Evolutionary conservation across 1,139 yeast genomes (phyloP), one percentile per base, ranked within the genome.

Genomic region (Hansenula lynferdii): DNA sequence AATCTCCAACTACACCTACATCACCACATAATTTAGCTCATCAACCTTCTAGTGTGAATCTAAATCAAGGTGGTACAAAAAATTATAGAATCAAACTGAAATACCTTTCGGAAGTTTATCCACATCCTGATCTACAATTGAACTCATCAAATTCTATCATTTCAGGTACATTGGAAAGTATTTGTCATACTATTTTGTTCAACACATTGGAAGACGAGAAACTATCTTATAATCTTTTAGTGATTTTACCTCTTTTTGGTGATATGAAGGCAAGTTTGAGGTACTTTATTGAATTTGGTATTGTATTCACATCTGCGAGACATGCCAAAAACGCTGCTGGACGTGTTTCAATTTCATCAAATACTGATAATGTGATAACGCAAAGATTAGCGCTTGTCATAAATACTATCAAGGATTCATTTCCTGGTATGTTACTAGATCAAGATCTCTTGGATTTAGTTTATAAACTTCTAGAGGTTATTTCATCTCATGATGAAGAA

Each of bases 121-220:
- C 82, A 3, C 96, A 87, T 56, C 96, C 96, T 2, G 80, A 78
- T 31, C 62, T 87, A 29, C 67, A 65, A 28, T 62, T 77, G 44
- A 86, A 82, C 53, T 62, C 65, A 27, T 29, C 50, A 4, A 52
- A 50, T 29, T 48, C 71, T 41, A 65, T 73, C 37, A 49, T 68
- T 10, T 66, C 69, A 21, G 84, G 84, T 14, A 57, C 86, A 1
- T 57, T 78, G 15, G 96, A 86, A 56, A 74, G 89, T 30, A 67
- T 87, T 31, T 73, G 89, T 43, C 96, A 87, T 58, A 76, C 85
- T 10, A 65, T 85, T 25, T 59, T 86, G 8, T 85, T 85, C 60
- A 69, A 65, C 47, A 64, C 65, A 27, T 42, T 56, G 22, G 63
- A 60, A 18, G 65, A 64, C 42, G 62, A 58, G 24, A 60, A 56